A percentile compares a stretch with the other conserved stretches of the same genome.
Conservation (phyloP, 805 yeast species). For the Candida suzukii region DNA sequence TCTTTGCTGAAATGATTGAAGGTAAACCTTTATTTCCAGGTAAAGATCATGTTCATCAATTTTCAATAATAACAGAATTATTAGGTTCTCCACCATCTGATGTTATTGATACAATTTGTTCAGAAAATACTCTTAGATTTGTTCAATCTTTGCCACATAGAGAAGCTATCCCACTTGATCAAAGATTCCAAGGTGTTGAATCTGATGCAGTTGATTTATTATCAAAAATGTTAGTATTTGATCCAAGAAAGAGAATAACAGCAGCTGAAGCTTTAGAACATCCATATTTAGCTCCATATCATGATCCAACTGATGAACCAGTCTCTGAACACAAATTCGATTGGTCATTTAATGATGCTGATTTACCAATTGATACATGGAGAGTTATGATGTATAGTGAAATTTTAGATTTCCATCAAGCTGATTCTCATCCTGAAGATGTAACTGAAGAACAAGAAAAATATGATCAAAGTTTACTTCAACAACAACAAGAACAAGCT, state of each 20-base stretch:
- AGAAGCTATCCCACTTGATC: slow-evolving; percentile 83
- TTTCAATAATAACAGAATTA: slow-evolving; percentile 91
- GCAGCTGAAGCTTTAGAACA: slow-evolving; percentile 88
- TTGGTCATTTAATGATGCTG: slow-evolving; percentile 98
- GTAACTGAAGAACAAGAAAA: background rate
- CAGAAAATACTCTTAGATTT: slow-evolving; percentile 89
- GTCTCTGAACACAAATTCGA: slow-evolving; percentile 88
- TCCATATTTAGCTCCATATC: slow-evolving; percentile 90
- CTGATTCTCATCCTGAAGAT: slow-evolving; percentile 33
- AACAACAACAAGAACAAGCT: slow-evolving; percentile 14
- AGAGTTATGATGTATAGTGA: slow-evolving; percentile 98
- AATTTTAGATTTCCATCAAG: slow-evolving; percentile 91
- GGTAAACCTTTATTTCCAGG: slow-evolving; percentile 98
- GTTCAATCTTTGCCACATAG: slow-evolving; percentile 90
- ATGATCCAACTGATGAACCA: slow-evolving; percentile 97
- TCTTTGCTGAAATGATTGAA: slow-evolving; percentile 95
- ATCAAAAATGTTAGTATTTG: slow-evolving; percentile 87
- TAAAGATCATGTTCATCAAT: slow-evolving; percentile 96
- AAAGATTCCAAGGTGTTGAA: slow-evolving; percentile 72
- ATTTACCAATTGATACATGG: slow-evolving; percentile 96
- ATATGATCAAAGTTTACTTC: slow-evolving; percentile 15
- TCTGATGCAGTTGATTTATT: slow-evolving; percentile 84
- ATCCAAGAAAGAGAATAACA: slow-evolving; percentile 88
- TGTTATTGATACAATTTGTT: slow-evolving; percentile 92
- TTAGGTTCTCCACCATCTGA: slow-evolving; percentile 92